phyloP scores from a whole-genome alignment of 1,284 basidiomycete genomes.

The Earliella scabrosa region DNA sequence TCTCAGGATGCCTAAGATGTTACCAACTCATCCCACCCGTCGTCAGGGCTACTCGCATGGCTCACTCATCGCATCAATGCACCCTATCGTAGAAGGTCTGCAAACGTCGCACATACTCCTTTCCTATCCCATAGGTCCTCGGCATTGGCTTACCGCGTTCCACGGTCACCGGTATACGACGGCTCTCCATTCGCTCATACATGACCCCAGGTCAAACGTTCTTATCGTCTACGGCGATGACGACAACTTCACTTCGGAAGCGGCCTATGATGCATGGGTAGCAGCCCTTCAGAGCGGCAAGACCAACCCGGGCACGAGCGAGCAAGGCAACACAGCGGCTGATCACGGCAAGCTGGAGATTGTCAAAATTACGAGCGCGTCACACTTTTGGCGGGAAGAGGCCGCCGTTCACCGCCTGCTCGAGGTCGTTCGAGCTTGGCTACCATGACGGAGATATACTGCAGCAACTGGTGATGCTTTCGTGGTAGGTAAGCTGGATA shows the following conservation, averaged over 20 bases:
- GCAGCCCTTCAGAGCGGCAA: conserved; percentile 38
- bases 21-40: neutral
- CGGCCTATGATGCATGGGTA: conserved; percentile 62
- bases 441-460: conserved; percentile 14
- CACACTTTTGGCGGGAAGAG: conserved; percentile 50
- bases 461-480: neutral
- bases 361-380: conserved; percentile 42
- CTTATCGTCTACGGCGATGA: conserved; percentile 68
- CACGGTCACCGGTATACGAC: conserved; percentile 53
- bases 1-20: conserved; percentile 25
- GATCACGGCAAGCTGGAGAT: conserved; percentile 27
- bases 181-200: conserved; percentile 53
- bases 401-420: conserved; percentile 18
- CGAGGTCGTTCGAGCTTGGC: conserved; percentile 22
- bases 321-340: neutral
- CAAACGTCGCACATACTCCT: conserved; percentile 69
- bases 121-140: conserved; percentile 77
- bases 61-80: conserved; percentile 68
- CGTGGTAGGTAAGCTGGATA: neutral
- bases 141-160: conserved; percentile 73
- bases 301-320: neutral
- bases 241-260: conserved; percentile 72
- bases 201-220: conserved; percentile 49
- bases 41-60: conserved; percentile 82
- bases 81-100: conserved; percentile 53